Percentiles rank a stretch among this genome's conserved stretches.
Evolutionary conservation across 1,284 basidiomycete genomes (phyloP).

Genomic region (Pseudomicrostroma phylloplanum): DNA sequence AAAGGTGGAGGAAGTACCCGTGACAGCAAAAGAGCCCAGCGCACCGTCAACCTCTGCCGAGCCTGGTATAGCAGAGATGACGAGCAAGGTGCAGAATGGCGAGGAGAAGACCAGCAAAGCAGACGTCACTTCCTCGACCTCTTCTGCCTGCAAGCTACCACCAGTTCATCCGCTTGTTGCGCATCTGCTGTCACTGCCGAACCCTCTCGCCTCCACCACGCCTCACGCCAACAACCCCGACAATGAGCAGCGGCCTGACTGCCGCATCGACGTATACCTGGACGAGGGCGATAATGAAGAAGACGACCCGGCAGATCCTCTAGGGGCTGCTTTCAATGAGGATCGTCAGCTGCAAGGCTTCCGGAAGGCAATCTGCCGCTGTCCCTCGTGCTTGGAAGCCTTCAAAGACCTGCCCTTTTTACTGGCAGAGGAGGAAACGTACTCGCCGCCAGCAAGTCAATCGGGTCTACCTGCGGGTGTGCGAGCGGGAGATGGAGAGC

Average conservation of each 20-base stretch:
- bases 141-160: neutral
- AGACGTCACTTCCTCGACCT: neutral
- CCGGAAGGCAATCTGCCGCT: slow-evolving; percentile 49
- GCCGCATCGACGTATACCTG: slow-evolving; percentile 14
- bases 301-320: neutral
- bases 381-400: slow-evolving; percentile 27
- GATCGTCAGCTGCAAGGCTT: slow-evolving; percentile 28
- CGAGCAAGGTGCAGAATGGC: neutral
- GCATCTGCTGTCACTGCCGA: neutral
- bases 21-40: neutral
- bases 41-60: neutral
- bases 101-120: neutral
- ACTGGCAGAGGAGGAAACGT: slow-evolving; percentile 50
- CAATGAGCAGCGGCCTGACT: neutral
- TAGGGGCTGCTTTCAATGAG: neutral
- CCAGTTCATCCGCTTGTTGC: neutral
- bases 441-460: slow-evolving; percentile 39
- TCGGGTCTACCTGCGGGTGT: slow-evolving; percentile 17
- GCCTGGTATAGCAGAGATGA: neutral
- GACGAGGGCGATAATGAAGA: slow-evolving; percentile 6
- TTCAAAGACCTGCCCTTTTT: slow-evolving; percentile 45
- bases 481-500: slow-evolving; percentile 21
- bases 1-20: neutral
- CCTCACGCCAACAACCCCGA: neutral
- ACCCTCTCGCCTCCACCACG: neutral